Evolutionary conservation across 78 protist species (phyloP), one percentile per base, ranked within the genome.

Genomic region (Speleostelium caveatum): DNA sequence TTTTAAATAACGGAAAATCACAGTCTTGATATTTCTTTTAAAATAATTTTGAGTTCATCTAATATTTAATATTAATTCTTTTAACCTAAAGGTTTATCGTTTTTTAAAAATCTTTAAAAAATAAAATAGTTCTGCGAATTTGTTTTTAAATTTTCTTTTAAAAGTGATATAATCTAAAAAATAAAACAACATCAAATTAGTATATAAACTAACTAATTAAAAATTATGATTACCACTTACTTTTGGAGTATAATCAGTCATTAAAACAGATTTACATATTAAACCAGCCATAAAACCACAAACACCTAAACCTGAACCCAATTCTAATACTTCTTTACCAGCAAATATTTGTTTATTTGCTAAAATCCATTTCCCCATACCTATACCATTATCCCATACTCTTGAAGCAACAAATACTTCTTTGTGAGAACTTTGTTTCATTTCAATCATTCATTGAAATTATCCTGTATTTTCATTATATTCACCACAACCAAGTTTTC

Each of bases 311-410:
- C 88, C 88, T 14, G 60, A 21, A 19, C 88, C 88, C 10, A 79
- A 33, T 53, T 79, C 88, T 4, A 79, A 53, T 56, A 79, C 88
- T 12, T 79, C 88, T 26, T 53, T 41, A 2, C 76, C 76, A 39
- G 33, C 45, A 22, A 79, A 79, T 14, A 65, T 79, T 49, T 30
- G 24, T 56, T 71, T 35, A 28, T 79, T 79, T 41, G 49, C 88
- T 24, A 79, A 38, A 17, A 79, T 38, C 88, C 88, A 79, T 45
- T 55, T 67, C 12, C 71, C 33, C 7, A 79, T 38, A 10, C 88
- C 88, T 45, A 79, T 79, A 36, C 88, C 88, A 21, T 36, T 56
- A 38, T 79, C 88, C 88, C 88, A 79, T n/a, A 79, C 76, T 49
- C 76, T 67, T 68, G 69, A 79, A 3, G 69, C 88, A 4, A 79